Percentiles rank a stretch among this genome's conserved stretches.
Conservation (phyloP, 805 yeast species). For the Dipodascopsis uninucleata region DNA sequence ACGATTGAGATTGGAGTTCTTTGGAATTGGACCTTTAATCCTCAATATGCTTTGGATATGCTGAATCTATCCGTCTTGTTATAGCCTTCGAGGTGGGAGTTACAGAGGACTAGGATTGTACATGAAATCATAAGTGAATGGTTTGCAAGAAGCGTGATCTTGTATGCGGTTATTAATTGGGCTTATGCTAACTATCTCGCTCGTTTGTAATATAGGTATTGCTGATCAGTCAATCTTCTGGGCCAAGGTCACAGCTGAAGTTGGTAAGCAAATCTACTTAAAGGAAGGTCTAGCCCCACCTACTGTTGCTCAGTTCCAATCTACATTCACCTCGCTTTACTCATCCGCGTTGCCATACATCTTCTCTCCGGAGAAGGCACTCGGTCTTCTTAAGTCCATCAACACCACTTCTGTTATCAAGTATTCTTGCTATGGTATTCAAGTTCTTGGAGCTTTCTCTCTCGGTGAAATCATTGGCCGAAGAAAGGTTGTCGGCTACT, state of each 20-base stretch:
- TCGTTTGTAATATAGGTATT: constrained; percentile 10
- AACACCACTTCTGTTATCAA: constrained; percentile 52
- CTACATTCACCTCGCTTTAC: constrained; percentile 59
- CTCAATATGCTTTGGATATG: too few relatives aligned
- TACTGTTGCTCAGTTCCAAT: constrained; percentile 65
- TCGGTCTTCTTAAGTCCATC: constrained; percentile 46
- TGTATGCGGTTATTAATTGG: too few relatives aligned
- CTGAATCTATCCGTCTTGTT: too few relatives aligned
- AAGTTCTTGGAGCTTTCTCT: constrained; percentile 85
- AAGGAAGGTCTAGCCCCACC: constrained; percentile 96
- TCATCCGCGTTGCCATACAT: constrained; percentile 38
- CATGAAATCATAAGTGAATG: too few relatives aligned
- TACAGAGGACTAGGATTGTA: too few relatives aligned
- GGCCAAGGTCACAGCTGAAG: constrained; percentile 60
- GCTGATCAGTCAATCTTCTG: constrained; percentile 71
- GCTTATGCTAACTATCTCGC: too few relatives aligned
- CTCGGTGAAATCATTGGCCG: constrained; percentile 96
- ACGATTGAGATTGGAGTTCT: too few relatives aligned
- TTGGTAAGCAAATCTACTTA: constrained; percentile 74
- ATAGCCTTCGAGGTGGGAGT: too few relatives aligned
- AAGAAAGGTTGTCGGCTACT: constrained; percentile 86
- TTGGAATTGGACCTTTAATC: too few relatives aligned
- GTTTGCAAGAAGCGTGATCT: too few relatives aligned
- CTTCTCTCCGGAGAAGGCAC: constrained; percentile 52
- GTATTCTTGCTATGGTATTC: constrained; percentile 74